Evolutionary conservation across 495 filamentous ascomycete species (phyloP), one percentile per base, ranked within the genome.

Genomic region (Trichocladium antarcticum): DNA sequence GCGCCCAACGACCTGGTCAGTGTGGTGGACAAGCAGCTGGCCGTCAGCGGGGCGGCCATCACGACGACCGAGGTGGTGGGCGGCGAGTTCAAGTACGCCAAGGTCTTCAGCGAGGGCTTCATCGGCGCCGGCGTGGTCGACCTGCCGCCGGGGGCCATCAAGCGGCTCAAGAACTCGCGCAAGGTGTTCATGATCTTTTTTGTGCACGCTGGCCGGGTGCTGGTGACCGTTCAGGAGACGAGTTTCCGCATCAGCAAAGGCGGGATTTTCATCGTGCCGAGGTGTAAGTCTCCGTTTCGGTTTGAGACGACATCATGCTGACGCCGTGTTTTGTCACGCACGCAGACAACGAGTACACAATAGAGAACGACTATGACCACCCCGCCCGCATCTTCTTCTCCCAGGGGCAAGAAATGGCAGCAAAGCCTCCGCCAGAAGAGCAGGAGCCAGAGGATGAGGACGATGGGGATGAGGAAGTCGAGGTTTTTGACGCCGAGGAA

Each of bases 121-220:
- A 85, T 95, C 55, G 89, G 88, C 32, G 79, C 81, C 2, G 92
- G 92, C 0, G 78, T 96, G 46, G 83, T 98, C 27, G 89, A 96
- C 41, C 67, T 98, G 15, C 86, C 87, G 6, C 81, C 86, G 2
- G 82, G 83, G 4, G 81, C 81, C 15, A 73, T 81, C 41, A 98
- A 98, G 74, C 76, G 82, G 53, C 75, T 79, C 15, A 98, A 97
- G 72, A 95, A 94, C 57, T 81, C 83, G 5, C 77, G 90, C 44
- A 87, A 83, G 65, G 95, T 95, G 83, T 88, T 95, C 54, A 86
- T 97, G 82, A 82, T 84, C 0, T 96, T 98, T 60, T 96, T 92
- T 62, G 83, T 98, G 27, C 79, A 84, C 49, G 64, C 72, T 17
- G 92, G 92, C 6, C 75, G 80, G 41, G 87, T 95, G 31, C 63